Evolutionary conservation across 192 early-diverging fungal genomes (phyloP).

Genomic region (Coemansia sp.): DNA sequence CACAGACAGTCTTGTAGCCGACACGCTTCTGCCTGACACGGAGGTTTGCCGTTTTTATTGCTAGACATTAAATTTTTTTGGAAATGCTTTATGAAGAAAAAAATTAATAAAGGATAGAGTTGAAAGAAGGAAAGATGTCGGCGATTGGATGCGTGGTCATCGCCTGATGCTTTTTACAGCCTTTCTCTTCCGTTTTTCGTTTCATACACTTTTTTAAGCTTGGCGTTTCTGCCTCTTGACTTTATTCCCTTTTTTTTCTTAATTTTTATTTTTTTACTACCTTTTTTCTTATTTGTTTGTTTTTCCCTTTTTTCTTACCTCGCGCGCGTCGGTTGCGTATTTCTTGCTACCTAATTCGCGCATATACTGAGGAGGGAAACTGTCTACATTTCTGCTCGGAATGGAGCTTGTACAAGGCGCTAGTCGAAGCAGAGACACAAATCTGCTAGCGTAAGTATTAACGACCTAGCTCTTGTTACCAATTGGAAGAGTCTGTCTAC

Average conservation of each 20-base stretch:
- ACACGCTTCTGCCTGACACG: constrained; percentile 53
- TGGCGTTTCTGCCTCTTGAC: neutral
- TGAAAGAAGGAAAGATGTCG: neutral
- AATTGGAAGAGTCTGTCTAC: neutral
- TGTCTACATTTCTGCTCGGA: neutral
- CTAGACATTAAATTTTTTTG: constrained; percentile 4
- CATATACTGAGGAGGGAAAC: neutral
- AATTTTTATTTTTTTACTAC: neutral
- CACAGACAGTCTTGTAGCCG: constrained; percentile 51
- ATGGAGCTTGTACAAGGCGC: constrained; percentile 30
- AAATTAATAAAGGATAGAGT: neutral
- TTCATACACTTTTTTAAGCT: neutral
- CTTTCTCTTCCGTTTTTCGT: neutral
- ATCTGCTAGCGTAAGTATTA: neutral
- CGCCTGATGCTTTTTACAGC: neutral
- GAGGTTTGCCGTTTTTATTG: constrained; percentile 20
- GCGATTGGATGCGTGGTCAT: neutral
- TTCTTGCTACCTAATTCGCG: neutral
- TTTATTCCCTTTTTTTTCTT: constrained; percentile 10
- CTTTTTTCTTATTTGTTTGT: constrained; percentile 1
- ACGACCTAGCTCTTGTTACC: neutral
- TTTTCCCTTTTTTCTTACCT: neutral
- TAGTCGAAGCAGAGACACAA: neutral
- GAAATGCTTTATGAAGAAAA: neutral
- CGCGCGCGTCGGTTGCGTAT: neutral